These are phyloP conservation scores for Auxenochlorella protothecoides DNA, from an alignment of 139 green algal species.

Conservation along the genomic window DNA sequence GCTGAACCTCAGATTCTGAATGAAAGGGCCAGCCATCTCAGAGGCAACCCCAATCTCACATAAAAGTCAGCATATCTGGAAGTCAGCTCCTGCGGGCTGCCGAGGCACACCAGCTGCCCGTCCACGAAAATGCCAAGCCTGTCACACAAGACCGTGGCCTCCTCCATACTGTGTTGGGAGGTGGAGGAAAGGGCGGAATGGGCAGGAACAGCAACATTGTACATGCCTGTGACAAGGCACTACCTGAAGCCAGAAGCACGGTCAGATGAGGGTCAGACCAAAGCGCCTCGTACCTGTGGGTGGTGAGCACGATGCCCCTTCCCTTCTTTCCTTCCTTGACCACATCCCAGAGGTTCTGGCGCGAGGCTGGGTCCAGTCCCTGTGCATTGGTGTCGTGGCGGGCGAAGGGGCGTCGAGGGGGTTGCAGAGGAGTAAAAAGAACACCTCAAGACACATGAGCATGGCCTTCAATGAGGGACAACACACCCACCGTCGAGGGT, in stretches of 20 bases:
- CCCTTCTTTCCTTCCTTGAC: constrained; percentile 54
- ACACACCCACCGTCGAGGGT: constrained; percentile 3
- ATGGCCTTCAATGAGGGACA: neutral
- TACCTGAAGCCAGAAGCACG: too few relatives aligned
- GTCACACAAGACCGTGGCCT: constrained; percentile 86
- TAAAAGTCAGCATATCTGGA: constrained; percentile 56
- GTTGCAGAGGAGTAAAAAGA: neutral
- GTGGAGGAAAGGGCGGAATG: neutral
- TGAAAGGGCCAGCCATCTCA: constrained; percentile 3
- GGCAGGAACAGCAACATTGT: too few relatives aligned
- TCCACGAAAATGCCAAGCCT: constrained; percentile 90
- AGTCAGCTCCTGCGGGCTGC: constrained; percentile 80
- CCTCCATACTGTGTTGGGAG: constrained; percentile 69
- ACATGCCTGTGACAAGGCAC: too few relatives aligned
- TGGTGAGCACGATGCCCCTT: constrained; percentile 84
- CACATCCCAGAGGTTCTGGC: constrained; percentile 87
- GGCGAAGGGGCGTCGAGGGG: too few relatives aligned
- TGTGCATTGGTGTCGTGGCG: neutral
- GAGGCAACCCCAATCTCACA: constrained; percentile 2
- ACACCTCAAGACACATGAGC: neutral
- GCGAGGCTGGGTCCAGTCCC: constrained; percentile 76
- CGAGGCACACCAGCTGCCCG: constrained; percentile 75
- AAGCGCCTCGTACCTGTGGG: constrained; percentile 41
- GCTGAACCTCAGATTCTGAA: constrained; percentile 11
- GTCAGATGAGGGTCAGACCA: too few relatives aligned